phyloP scores from a whole-genome alignment of 2,329 filamentous ascomycete species.

The Iodosphaeria phyllophila region DNA sequence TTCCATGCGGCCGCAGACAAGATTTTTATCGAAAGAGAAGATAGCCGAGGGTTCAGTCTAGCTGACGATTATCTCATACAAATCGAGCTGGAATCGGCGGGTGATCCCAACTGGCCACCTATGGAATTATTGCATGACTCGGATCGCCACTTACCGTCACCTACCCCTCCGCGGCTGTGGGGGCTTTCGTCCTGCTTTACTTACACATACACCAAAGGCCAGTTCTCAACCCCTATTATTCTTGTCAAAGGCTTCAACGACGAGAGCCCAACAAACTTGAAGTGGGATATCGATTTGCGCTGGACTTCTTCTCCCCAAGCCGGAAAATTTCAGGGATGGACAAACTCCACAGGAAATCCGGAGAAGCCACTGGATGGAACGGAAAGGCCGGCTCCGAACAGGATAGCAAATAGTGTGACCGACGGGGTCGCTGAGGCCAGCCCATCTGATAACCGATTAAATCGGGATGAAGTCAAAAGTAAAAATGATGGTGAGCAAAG shows the following conservation, averaged over 20 bases:
- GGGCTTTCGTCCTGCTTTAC: conserved; percentile 9
- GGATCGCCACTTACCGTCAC: conserved; percentile 9
- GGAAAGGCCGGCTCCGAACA: too few species aligned
- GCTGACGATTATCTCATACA: conserved; percentile 29
- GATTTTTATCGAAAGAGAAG: conserved; percentile 27
- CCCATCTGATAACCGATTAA: too few species aligned
- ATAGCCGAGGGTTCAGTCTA: conserved; percentile 26
- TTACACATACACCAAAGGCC: conserved; percentile 13
- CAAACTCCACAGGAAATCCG: conserved; percentile 9
- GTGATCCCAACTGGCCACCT: conserved; percentile 32
- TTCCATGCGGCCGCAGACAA: conserved; percentile 33
- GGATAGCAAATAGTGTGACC: too few species aligned
- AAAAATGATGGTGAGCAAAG: too few species aligned
- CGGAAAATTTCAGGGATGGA: too few species aligned
- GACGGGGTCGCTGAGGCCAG: too few species aligned
- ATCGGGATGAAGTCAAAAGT: too few species aligned
- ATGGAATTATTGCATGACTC: conserved; percentile 17
- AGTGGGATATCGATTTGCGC: conserved; percentile 14
- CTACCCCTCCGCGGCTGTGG: conserved; percentile 11
- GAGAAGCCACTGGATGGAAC: conserved; percentile 23
- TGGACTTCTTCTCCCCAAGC: conserved; percentile 13
- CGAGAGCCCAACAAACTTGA: conserved; percentile 8
- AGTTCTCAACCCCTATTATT: conserved; percentile 9
- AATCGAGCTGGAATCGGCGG: conserved; percentile 32
- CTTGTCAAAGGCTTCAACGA: conserved; percentile 10